phyloP scores from a whole-genome alignment of 2,329 filamentous ascomycete genomes.

The Ophiostoma montium region DNA sequence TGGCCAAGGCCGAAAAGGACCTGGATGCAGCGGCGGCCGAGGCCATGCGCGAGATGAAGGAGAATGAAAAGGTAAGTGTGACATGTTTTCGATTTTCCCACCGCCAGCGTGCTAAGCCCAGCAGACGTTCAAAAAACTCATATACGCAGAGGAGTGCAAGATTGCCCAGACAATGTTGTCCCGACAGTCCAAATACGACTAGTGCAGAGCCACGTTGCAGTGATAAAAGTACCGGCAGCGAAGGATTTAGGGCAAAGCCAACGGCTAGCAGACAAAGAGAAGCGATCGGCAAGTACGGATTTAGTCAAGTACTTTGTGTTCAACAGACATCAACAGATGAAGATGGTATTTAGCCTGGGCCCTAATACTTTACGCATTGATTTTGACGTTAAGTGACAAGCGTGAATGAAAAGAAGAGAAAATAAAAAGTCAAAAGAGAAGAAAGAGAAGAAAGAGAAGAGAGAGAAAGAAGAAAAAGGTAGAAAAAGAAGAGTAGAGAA shows the following conservation, averaged over 20 bases:
- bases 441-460: not conserved
- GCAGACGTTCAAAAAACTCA: constrained; percentile 11
- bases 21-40: constrained; percentile 6
- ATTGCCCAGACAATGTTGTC: constrained; percentile 13
- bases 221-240: not conserved
- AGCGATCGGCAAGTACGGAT: no score
- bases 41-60: constrained; percentile 11
- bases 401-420: not conserved
- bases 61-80: constrained; percentile 14
- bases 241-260: no score
- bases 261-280: no score
- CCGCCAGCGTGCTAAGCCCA: not conserved
- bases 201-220: not conserved
- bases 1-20: constrained; percentile 8
- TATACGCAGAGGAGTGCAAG: constrained; percentile 13
- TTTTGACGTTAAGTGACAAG: not conserved
- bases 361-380: not conserved
- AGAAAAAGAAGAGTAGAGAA: not conserved
- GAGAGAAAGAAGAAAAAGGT: not conserved
- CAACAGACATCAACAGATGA: no score
- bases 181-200: constrained; percentile 14
- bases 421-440: not conserved
- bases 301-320: no score
- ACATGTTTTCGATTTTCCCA: no score
- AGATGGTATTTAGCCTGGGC: no score